A percentile compares a stretch with the other conserved stretches of the same genome.
These are phyloP conservation scores for Rauvolfia tetraphylla DNA, from an alignment of 257 asterid species.

Conservation along the genomic window DNA sequence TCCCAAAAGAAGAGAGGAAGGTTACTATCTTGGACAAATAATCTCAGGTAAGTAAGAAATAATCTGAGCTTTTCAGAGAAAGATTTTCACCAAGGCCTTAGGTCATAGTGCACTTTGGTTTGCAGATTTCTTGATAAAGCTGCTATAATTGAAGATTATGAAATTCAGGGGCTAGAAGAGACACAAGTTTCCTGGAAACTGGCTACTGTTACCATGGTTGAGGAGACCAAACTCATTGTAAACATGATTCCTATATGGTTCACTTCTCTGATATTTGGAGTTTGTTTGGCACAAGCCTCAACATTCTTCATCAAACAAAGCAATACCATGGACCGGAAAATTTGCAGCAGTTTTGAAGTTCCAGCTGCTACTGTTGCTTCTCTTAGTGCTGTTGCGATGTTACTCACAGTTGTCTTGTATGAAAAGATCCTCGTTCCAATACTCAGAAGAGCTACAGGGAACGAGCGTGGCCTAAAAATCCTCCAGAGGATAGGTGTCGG, in stretches of 20 bases:
- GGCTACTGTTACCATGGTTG: slow-evolving; percentile 61
- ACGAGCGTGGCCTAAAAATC: slow-evolving; percentile 22
- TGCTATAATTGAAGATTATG: slow-evolving; percentile 45
- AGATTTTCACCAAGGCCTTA: background rate
- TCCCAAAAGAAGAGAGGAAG: slow-evolving; percentile 40
- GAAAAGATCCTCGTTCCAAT: slow-evolving; percentile 20
- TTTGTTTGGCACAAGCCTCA: slow-evolving; percentile 47
- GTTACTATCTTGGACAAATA: slow-evolving; percentile 58
- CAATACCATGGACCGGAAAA: slow-evolving; percentile 34
- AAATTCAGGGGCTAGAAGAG: slow-evolving; percentile 11
- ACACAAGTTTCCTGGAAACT: slow-evolving; percentile 49
- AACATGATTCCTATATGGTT: slow-evolving; percentile 80
- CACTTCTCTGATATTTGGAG: slow-evolving; percentile 57
- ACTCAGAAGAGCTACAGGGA: slow-evolving; percentile 11
- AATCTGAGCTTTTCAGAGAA: too few relatives aligned
- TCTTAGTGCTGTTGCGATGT: background rate
- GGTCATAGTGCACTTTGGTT: background rate
- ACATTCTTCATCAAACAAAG: slow-evolving; percentile 76
- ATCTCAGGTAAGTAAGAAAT: slow-evolving; percentile 25
- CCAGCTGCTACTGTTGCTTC: slow-evolving; percentile 17
- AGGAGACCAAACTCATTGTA: slow-evolving; percentile 57
- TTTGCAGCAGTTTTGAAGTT: slow-evolving; percentile 24
- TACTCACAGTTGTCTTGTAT: background rate
- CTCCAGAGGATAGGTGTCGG: slow-evolving; percentile 30
- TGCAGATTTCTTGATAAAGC: slow-evolving; percentile 84